Evolutionary conservation across 1,284 basidiomycete species (phyloP), one percentile per base, ranked within the genome.

Genomic region (Pisolithus thermaeus): DNA sequence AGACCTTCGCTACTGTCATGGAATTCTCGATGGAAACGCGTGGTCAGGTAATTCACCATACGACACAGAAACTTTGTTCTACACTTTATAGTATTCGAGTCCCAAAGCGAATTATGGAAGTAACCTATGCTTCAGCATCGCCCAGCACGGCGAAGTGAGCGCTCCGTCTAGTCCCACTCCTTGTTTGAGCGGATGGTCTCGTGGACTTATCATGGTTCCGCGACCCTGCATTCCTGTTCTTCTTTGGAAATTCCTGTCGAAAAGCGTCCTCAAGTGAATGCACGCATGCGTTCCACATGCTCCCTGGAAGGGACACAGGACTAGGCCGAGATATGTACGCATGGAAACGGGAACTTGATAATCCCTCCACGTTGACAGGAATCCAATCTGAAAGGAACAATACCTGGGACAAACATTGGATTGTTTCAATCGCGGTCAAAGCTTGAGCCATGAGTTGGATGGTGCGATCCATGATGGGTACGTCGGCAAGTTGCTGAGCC

Each of bases 401-500:
- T 6, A 78, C 73, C 57, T 89, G 80, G 0, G 78, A 69, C 20
- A 90, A 68, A 18, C 81, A 74, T 27, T 80, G 76, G 36, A 85
- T 70, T 27, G 74, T 73, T 51, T 86, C 81, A 18, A 87, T 62
- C 1, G 83, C 78, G 49, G 77, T 74, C 2, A 81, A 67, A 7
- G 83, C 60, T 59, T 92, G 89, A 0, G 89, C 85, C 40, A 79
- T 74, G 18, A 92, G 74, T 58, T 91, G 86, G 23, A 90, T 72
- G 57, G 84, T 79, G 8, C 90, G 75, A 60, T 84, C 82, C 16
- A 66, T 60, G 25, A 83, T 67, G 1, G 67, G 67, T 9, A 70
- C 71, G 45, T 39, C 49, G 16, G 57, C 51, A 14, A 58, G 58
- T 35, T 45, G 27, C 44, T 27, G 23, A 57, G 38, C 35, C 62